Evolutionary conservation across 768 basidiomycete genomes (phyloP), one percentile per base, ranked within the genome.

Genomic region (Rhodotorula kratochvilovae): DNA sequence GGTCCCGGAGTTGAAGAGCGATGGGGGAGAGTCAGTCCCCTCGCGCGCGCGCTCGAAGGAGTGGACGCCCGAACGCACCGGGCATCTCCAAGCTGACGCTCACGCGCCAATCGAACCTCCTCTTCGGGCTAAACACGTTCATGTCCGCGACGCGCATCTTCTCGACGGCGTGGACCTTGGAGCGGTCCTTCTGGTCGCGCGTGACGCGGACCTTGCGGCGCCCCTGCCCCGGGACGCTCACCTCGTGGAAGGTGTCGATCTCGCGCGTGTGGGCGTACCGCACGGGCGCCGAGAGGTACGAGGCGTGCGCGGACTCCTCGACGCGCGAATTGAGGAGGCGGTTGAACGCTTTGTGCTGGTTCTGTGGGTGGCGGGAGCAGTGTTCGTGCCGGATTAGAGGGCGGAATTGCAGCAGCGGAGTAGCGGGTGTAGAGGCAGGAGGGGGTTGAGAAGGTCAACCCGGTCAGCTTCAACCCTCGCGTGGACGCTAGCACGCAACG

Each of bases 81-180:
- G 91, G 90, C 50, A 90, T 84, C 84, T 99, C 95, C n/a, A 90
- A 78, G 79, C 87, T 97, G 12, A 98, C 91, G 73, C 91, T 93
- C 11, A 99, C 84, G 66, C 96, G 83, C 91, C 92, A 98, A 81
- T 99, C 96, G 55, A 89, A 91, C 1, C 83, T 79, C 33, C 88
- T 83, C 78, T 89, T 90, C 15, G 95, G 95, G 77, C 87, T 87
- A 79, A 85, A 89, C 36, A 99, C 84, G 79, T 99, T 91, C 78
- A 99, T 81, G 80, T 95, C 87, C 12, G 89, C 93, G 33, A 99
- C 81, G 59, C 93, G 84, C 25, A 88, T 82, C 81, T 99, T 98
- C 74, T 85, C 85, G 80, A 90, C 85, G 76, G 87, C 88, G 29
- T 86, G 71, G 33, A 92, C 86, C n/a, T 81, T 70, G 5, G 64